Percentiles rank a stretch among this genome's conserved stretches.
Conservation (phyloP, 441 rosid species). For the Gossypium schwendimanii region DNA sequence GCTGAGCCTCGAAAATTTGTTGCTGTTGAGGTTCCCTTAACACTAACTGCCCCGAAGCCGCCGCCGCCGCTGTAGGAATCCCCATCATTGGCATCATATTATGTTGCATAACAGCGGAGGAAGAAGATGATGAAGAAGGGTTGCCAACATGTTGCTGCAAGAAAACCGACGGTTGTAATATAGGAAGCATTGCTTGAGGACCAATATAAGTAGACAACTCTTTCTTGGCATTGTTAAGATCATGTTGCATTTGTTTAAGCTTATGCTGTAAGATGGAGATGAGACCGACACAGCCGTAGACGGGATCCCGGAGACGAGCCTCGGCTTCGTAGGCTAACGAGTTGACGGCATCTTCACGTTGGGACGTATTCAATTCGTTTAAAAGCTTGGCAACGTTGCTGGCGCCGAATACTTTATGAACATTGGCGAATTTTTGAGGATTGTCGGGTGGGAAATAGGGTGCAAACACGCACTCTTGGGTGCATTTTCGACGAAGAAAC, state of each 20-base stretch:
- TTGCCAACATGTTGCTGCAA: conserved; percentile 25
- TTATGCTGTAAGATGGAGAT: conserved; percentile 69
- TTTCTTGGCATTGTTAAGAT: conserved; percentile 50
- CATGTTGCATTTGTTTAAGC: conserved; percentile 47
- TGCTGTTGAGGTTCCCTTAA: conserved; percentile 40
- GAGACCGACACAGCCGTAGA: conserved; percentile 80
- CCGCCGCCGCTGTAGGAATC: conserved; percentile 25
- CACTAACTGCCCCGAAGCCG: conserved; percentile 19
- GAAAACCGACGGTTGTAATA: conserved; percentile 27
- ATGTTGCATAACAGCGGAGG: conserved; percentile 28
- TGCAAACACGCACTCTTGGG: conserved; percentile 84
- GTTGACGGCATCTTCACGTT: conserved; percentile 82
- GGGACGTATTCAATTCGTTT: conserved; percentile 51
- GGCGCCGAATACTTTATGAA: conserved; percentile 83
- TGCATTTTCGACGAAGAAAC: conserved; percentile 70
- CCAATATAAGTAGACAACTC: conserved; percentile 60
- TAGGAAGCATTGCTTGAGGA: conserved; percentile 64
- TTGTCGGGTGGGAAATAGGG: conserved; percentile 93
- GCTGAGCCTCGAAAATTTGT: conserved; percentile 50
- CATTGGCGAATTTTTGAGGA: conserved; percentile 64
- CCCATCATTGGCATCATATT: conserved; percentile 45
- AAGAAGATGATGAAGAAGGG: conserved; percentile 25
- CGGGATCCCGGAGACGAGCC: conserved; percentile 72
- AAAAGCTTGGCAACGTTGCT: conserved; percentile 81
- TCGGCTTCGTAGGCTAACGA: conserved; percentile 84